phyloP scores from a whole-genome alignment of 306 rosid species.

The Cucurbita moschata region DNA sequence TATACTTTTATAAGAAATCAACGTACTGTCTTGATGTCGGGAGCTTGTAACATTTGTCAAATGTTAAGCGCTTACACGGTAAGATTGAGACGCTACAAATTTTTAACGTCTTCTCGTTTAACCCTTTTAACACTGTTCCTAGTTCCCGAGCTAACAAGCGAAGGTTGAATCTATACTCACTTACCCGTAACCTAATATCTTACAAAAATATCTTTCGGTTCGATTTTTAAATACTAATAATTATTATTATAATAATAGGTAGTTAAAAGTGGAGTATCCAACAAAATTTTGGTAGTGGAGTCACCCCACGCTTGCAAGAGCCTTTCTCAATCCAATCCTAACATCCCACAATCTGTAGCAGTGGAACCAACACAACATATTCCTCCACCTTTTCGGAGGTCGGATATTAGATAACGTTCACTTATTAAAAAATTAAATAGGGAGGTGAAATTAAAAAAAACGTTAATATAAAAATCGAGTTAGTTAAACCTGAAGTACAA shows the following conservation, averaged over 20 bases:
- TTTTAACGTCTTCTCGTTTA: too few species aligned
- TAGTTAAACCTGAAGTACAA: too few species aligned
- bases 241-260: neutral
- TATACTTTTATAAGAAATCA: too few species aligned
- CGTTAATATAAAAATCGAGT: too few species aligned
- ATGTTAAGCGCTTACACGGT: too few species aligned
- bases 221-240: neutral
- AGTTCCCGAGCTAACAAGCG: too few species aligned
- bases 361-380: neutral
- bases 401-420: neutral
- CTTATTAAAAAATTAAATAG: too few species aligned
- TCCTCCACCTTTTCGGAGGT: neutral
- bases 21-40: too few species aligned
- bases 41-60: too few species aligned
- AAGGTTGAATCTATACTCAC: neutral
- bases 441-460: too few species aligned
- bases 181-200: neutral
- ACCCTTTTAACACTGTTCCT: too few species aligned
- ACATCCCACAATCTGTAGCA: neutral
- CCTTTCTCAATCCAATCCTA: neutral
- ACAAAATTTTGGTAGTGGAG: neutral
- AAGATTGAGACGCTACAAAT: too few species aligned
- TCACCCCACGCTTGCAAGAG: neutral
- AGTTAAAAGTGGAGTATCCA: conserved; percentile 7
- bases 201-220: neutral